These are phyloP conservation scores for Mucor sp. DNA, from an alignment of 371 early-diverging fungal species.

Conservation along the genomic window DNA sequence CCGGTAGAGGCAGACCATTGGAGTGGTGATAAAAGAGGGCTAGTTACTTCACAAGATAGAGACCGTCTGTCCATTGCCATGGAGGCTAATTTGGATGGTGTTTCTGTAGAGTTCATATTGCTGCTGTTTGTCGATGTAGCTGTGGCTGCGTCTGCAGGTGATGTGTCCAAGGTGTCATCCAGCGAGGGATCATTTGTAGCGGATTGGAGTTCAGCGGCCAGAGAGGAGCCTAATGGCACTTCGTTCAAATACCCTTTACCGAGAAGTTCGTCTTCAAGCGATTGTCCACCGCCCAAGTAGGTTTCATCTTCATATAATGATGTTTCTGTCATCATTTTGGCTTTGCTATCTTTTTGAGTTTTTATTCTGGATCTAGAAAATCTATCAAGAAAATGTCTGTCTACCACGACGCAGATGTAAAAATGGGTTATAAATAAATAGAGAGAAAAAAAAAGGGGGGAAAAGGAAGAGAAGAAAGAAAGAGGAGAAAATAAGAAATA, in stretches of 20 bases:
- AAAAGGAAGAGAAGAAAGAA: conserved; percentile 4
- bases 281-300: conserved; percentile 39
- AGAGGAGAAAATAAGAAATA: background rate
- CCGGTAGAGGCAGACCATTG: conserved; percentile 44
- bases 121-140: background rate
- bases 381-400: background rate
- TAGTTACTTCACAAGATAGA: conserved; percentile 18
- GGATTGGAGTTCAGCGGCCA: conserved; percentile 54
- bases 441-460: background rate
- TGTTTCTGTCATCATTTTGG: conserved; percentile 26
- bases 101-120: background rate
- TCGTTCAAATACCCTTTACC: conserved; percentile 44
- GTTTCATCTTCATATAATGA: conserved; percentile 42
- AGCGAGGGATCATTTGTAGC: conserved; percentile 21
- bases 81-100: conserved; percentile 35
- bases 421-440: background rate
- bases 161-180: conserved; percentile 15
- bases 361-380: background rate
- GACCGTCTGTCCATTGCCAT: conserved; percentile 36
- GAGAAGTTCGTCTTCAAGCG: conserved; percentile 50
- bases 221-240: conserved; percentile 45
- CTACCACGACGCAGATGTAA: background rate
- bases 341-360: background rate
- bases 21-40: conserved; percentile 25
- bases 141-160: background rate